Evolutionary conservation across 768 basidiomycete genomes (phyloP).

Genomic region (Lactarius hengduanensis): DNA sequence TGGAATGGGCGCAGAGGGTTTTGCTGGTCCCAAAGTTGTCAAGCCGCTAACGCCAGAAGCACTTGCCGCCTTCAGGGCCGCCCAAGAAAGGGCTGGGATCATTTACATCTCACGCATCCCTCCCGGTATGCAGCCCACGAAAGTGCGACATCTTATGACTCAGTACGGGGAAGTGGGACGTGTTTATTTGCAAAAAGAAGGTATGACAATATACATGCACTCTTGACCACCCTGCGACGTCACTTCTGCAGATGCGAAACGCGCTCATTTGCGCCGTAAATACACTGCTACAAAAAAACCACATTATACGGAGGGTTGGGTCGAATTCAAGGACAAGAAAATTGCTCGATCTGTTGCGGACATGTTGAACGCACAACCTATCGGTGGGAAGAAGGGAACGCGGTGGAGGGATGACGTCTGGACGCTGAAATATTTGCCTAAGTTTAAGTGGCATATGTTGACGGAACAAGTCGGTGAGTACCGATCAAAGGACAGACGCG

Average conservation of each 20-base stretch:
- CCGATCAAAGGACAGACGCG: neutral
- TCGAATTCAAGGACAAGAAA: conserved; percentile 94
- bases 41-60: conserved; percentile 76
- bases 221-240: neutral
- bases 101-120: conserved; percentile 96
- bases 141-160: conserved; percentile 92
- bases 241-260: conserved; percentile 63
- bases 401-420: conserved; percentile 97
- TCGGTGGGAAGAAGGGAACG: conserved; percentile 89
- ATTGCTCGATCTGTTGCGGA: conserved; percentile 87
- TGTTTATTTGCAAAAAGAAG: conserved; percentile 93
- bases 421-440: conserved; percentile 99
- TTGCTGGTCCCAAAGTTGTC: conserved; percentile 59
- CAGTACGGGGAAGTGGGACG: conserved; percentile 87
- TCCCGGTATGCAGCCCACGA: conserved; percentile 95
- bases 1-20: conserved; percentile 60
- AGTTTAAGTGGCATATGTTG: conserved; percentile 98
- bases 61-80: conserved; percentile 68
- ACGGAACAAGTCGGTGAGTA: conserved; percentile 95
- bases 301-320: conserved; percentile 96
- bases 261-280: conserved; percentile 81
- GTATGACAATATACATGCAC: conserved; percentile 40
- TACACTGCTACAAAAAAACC: conserved; percentile 80
- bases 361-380: conserved; percentile 94
- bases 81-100: conserved; percentile 76